Base-by-base conservation (phyloP, 163 green algal genomes). In the Smithsoniella earleae region DNA sequence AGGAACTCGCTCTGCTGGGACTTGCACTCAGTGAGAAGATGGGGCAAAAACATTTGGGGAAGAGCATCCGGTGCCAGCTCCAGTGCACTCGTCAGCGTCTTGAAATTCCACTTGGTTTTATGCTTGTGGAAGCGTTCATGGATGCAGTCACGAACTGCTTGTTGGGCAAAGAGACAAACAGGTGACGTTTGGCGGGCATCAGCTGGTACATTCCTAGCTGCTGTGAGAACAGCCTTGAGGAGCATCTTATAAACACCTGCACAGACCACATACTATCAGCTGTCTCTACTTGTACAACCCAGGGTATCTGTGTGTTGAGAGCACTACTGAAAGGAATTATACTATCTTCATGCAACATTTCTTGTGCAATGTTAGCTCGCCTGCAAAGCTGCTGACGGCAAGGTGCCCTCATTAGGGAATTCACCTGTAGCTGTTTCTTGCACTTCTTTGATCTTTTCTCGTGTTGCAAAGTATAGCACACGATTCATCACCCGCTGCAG, bases 401-500 rank as follows among this genome's bases (percentile, higher is more conserved):
- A n/a, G n/a, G n/a, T n/a, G n/a, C n/a, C n/a, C n/a, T n/a, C n/a
- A n/a, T n/a, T n/a, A n/a, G n/a, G n/a, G n/a, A n/a, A n/a, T n/a
- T n/a, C n/a, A n/a, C 30, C 58, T 22, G 18, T 69, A 16, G 58
- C 58, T 38, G 58, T n/a, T 16, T 38, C 27, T n/a, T 10, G 20
- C n/a, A 69, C 18, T 36, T 33, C 34, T 0, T 38, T 43, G 25
- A 45, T 33, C 8, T 30, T n/a, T 13, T 69, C 58, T 36, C 58
- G 20, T 0, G 58, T 69, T 36, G 58, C 58, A 40, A 69, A 69
- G 25, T 69, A 69, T 33, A 69, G 38, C 58, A 69, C 58, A n/a
- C 58, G 58, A 22, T 30, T 6, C 25, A 69, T 69, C n/a, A 69
- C n/a, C 58, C 43, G 20, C 58, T 64, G 25, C 8, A 64, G 49